These are phyloP conservation scores for Paracamarosporium sp. DNA, from an alignment of 2,329 filamentous ascomycete species.

Conservation along the genomic window DNA sequence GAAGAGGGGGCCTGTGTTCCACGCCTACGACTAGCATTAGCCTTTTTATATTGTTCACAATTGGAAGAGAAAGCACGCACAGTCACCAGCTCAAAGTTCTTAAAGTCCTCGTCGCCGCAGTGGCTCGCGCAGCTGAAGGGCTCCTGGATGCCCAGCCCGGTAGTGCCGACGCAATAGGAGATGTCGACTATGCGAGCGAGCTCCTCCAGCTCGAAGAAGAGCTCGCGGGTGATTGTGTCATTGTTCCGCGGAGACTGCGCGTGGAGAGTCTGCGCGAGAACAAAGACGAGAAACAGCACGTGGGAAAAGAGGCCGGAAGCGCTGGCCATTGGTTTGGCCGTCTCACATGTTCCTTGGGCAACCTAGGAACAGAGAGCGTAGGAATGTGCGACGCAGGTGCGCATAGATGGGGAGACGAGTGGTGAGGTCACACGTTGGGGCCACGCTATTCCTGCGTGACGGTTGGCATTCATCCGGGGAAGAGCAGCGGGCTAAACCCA, in stretches of 20 bases:
- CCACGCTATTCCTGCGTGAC: not conserved
- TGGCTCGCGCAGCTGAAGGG: slow-evolving; percentile 87
- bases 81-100: slow-evolving; percentile 76
- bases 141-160: slow-evolving; percentile 80
- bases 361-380: not conserved
- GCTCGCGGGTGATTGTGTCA: slow-evolving; percentile 60
- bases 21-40: slow-evolving; percentile 61
- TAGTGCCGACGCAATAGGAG: slow-evolving; percentile 87
- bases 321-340: slow-evolving; percentile 19
- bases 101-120: slow-evolving; percentile 83
- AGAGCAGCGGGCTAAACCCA: not conserved
- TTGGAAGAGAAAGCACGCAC: slow-evolving; percentile 39
- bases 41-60: not conserved
- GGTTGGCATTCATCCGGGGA: slow-evolving; percentile 1
- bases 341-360: slow-evolving; percentile 39
- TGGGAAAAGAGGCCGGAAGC: slow-evolving; percentile 24
- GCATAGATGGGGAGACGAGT: not conserved
- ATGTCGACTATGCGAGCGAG: slow-evolving; percentile 92
- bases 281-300: slow-evolving; percentile 21
- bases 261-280: slow-evolving; percentile 32
- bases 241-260: slow-evolving; percentile 33
- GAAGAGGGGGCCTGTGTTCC: slow-evolving; percentile 87
- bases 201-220: slow-evolving; percentile 86
- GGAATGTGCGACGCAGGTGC: slow-evolving; percentile 2
- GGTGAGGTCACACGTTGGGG: slow-evolving; percentile 29